phyloP scores from a whole-genome alignment of 2,329 filamentous ascomycete species.

The Pseudocercospora fuligena region DNA sequence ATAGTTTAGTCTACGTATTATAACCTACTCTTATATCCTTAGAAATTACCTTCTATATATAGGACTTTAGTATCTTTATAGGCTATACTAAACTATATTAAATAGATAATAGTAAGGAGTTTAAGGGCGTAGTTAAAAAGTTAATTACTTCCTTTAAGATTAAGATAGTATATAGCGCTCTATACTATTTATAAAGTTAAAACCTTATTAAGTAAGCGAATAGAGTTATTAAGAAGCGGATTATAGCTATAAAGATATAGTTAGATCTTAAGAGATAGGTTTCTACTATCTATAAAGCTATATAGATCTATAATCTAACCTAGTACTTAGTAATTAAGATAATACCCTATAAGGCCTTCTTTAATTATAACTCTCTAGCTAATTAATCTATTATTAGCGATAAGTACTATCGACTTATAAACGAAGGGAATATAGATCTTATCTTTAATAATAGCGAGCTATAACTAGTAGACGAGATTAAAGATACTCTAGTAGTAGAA shows the following conservation, averaged over 20 bases:
- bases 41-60: background rate
- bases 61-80: background rate
- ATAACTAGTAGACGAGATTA: background rate
- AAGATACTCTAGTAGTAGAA: background rate
- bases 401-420: background rate
- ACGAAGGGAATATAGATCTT: background rate
- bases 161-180: too few species aligned
- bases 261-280: background rate
- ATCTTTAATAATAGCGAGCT: background rate
- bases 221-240: background rate
- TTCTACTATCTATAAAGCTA: background rate
- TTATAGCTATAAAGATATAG: background rate
- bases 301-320: background rate
- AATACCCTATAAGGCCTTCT: background rate
- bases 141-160: too few species aligned
- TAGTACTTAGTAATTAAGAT: background rate
- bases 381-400: background rate
- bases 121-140: too few species aligned
- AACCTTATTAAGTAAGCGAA: background rate
- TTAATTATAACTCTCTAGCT: background rate
- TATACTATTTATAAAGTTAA: background rate
- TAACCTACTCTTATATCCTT: too few species aligned
- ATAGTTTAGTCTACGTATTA: too few species aligned
- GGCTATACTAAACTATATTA: too few species aligned
- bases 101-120: too few species aligned